phyloP scores from a whole-genome alignment of 108 stramenopile genomes.

The Schizochytrium sp. region DNA sequence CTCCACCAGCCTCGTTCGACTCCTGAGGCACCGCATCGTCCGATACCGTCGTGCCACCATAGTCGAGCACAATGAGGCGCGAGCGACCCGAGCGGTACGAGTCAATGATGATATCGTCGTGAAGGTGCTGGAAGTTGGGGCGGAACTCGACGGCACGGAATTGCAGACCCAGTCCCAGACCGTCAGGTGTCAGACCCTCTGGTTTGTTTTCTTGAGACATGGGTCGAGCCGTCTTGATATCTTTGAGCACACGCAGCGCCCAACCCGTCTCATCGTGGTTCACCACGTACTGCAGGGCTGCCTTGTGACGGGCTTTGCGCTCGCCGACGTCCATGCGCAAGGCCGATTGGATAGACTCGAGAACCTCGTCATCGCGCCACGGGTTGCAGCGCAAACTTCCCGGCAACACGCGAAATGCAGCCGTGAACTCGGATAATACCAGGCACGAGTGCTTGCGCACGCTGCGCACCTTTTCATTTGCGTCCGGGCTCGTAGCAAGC shows the following conservation, averaged over 20 bases:
- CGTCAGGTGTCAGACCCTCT: slow-evolving; percentile 49
- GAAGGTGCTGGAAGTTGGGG: slow-evolving; percentile 37
- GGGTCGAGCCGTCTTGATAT: slow-evolving; percentile 54
- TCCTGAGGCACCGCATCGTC: slow-evolving; percentile 10
- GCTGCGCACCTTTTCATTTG: background rate
- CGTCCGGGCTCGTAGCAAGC: background rate
- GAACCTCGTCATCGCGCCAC: slow-evolving; percentile 44
- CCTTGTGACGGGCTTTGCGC: slow-evolving; percentile 27
- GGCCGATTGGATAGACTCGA: slow-evolving; percentile 16
- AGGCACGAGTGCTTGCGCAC: background rate
- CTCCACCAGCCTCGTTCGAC: background rate
- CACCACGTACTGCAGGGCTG: slow-evolving; percentile 71
- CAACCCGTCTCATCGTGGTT: slow-evolving; percentile 86
- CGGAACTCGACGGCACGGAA: slow-evolving; percentile 55
- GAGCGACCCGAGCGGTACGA: slow-evolving; percentile 29
- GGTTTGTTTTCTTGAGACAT: slow-evolving; percentile 17
- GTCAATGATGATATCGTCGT: slow-evolving; percentile 25
- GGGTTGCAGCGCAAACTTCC: slow-evolving; percentile 67
- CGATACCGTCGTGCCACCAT: slow-evolving; percentile 54
- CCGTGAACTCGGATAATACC: background rate
- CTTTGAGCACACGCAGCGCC: slow-evolving; percentile 61
- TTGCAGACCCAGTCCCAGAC: slow-evolving; percentile 84
- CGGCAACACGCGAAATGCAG: slow-evolving; percentile 1
- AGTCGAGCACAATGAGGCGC: slow-evolving; percentile 59
- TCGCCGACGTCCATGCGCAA: slow-evolving; percentile 30